Percentiles rank a stretch among this genome's conserved stretches.
Conservation (phyloP, 345 rosid genomes). For the Populus ilicifolia region DNA sequence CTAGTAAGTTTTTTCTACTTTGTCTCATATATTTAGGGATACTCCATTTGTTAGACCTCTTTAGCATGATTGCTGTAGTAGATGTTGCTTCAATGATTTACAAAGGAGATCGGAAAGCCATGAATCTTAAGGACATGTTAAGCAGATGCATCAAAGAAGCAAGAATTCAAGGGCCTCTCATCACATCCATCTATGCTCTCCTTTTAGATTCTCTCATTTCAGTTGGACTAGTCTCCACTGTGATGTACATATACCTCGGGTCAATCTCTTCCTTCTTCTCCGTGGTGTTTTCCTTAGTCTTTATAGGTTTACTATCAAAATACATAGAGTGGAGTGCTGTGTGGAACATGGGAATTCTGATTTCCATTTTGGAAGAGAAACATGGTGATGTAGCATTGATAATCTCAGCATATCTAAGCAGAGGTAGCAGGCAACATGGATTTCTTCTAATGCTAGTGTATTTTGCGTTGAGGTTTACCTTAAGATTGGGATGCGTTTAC, state of each 20-base stretch:
- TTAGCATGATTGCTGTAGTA: neutral
- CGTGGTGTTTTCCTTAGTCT: neutral
- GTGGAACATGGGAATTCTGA: slow-evolving; percentile 35
- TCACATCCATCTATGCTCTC: slow-evolving; percentile 22
- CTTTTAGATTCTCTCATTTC: slow-evolving; percentile 1
- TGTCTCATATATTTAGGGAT: neutral
- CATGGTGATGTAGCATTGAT: slow-evolving; percentile 29
- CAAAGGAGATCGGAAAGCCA: slow-evolving; percentile 1
- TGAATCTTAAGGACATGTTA: slow-evolving; percentile 18
- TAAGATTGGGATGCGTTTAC: slow-evolving; percentile 20
- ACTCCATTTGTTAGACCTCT: neutral
- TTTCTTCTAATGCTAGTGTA: slow-evolving; percentile 14
- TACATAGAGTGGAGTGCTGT: slow-evolving; percentile 38
- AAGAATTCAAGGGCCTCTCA: slow-evolving; percentile 19
- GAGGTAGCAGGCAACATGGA: slow-evolving; percentile 28
- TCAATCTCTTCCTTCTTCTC: neutral
- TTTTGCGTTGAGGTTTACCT: slow-evolving; percentile 17
- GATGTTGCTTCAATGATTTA: neutral
- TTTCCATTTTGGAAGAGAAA: slow-evolving; percentile 36
- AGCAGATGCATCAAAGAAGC: slow-evolving; percentile 17
- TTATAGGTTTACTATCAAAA: slow-evolving; percentile 7
- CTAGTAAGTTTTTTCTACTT: neutral
- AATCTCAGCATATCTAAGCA: slow-evolving; percentile 25
- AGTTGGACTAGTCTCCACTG: neutral
- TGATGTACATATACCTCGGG: neutral